Percentiles rank a stretch among this genome's conserved stretches.
These are phyloP conservation scores for Tranzscheliella williamsii DNA, from an alignment of 1,284 basidiomycete species.

Conservation along the genomic window DNA sequence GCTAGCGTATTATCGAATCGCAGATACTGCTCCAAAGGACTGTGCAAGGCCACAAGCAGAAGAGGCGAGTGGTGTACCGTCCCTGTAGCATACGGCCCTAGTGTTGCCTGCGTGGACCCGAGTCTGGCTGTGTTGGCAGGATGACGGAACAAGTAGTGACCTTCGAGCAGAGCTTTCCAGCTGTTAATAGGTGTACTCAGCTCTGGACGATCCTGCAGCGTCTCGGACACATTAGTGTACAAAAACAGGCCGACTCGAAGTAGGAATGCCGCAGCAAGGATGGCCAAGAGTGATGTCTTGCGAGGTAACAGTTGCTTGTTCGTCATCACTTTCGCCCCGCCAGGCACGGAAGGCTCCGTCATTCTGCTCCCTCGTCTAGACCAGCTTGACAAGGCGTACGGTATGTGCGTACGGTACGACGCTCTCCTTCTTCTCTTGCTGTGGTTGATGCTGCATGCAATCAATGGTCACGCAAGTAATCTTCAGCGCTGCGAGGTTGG, in stretches of 20 bases:
- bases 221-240: conserved; percentile 50
- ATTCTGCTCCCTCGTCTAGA: too few relatives aligned
- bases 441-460: too few relatives aligned
- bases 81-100: conserved; percentile 15
- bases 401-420: too few relatives aligned
- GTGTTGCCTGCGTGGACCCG: neutral
- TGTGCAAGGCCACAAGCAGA: conserved; percentile 67
- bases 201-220: conserved; percentile 67
- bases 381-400: too few relatives aligned
- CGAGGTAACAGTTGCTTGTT: conserved; percentile 8
- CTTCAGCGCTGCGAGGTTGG: too few relatives aligned
- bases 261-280: conserved; percentile 8
- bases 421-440: too few relatives aligned
- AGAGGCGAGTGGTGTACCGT: conserved; percentile 73
- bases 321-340: conserved; percentile 18
- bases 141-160: conserved; percentile 24
- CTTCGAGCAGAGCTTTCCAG: conserved; percentile 66
- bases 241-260: conserved; percentile 59
- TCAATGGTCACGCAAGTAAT: too few relatives aligned
- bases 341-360: conserved; percentile 1
- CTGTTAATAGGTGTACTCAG: conserved; percentile 81
- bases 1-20: conserved; percentile 60
- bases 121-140: conserved; percentile 1
- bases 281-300: conserved; percentile 7
- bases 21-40: conserved; percentile 3